Conservation (phyloP, 306 rosid genomes). For the Erythrophleum fordii region DNA sequence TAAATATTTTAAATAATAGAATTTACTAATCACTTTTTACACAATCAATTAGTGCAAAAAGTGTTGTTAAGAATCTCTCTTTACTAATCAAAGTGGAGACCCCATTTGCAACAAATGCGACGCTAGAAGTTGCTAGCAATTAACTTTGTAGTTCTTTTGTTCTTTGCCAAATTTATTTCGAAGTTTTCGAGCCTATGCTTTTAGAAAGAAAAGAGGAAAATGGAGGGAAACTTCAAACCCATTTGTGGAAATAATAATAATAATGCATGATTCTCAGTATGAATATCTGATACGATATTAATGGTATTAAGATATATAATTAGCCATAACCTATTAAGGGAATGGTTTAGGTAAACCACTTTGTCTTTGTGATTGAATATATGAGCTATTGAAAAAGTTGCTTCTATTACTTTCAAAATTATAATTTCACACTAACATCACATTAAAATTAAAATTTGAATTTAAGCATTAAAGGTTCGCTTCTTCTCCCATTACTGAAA, state of each 20-base stretch:
- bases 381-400: neutral
- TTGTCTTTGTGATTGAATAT: constrained; percentile 27
- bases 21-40: neutral
- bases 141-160: neutral
- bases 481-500: no score
- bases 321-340: constrained; percentile 17
- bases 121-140: neutral
- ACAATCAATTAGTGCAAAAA: neutral
- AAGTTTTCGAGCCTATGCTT: neutral
- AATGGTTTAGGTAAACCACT: constrained; percentile 41
- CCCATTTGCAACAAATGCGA: neutral
- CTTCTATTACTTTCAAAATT: constrained; percentile 18
- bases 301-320: neutral
- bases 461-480: no score
- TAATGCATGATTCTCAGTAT: neutral
- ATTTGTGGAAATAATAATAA: neutral
- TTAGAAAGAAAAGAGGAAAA: neutral
- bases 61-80: neutral
- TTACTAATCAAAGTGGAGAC: neutral
- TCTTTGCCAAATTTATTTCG: neutral
- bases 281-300: constrained; percentile 3
- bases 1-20: neutral
- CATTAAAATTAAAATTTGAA: no score
- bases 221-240: constrained; percentile 27
- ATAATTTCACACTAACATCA: no score